Conservation (phyloP, 176 grass and related monocot species). For the Aechmea fasciata region DNA sequence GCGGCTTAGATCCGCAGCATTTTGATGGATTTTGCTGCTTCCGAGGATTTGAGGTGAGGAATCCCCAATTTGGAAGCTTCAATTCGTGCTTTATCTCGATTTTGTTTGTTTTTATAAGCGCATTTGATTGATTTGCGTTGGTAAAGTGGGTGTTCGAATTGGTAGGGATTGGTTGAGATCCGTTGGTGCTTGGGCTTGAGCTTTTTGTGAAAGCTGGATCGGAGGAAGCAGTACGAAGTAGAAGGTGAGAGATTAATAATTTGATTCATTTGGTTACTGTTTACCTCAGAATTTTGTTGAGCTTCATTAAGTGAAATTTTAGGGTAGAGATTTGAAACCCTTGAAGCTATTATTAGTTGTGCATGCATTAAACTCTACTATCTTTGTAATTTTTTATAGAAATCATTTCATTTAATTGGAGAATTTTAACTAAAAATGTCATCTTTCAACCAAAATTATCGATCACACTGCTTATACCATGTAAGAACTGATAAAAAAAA, state of each 20-base stretch:
- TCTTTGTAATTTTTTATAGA: background rate
- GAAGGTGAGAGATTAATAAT: background rate
- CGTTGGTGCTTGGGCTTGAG: background rate
- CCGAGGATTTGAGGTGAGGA: background rate
- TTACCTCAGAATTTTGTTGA: background rate
- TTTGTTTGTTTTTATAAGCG: too few relatives aligned
- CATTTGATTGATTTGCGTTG: too few relatives aligned
- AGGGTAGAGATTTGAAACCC: background rate
- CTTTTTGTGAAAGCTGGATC: background rate
- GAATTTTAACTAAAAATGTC: background rate
- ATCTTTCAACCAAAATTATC: background rate
- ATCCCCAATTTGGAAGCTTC: background rate
- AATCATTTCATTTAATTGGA: background rate
- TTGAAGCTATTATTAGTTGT: background rate
- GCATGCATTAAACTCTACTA: conserved; percentile 1
- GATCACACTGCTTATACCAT: too few relatives aligned
- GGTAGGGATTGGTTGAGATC: background rate
- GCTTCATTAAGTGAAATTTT: background rate
- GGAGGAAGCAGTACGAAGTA: background rate
- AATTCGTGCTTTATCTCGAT: too few relatives aligned
- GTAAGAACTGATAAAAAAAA: too few relatives aligned
- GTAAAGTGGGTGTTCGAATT: too few relatives aligned
- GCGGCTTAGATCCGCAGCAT: background rate
- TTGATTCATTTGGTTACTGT: background rate
- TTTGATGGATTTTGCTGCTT: background rate